Conservation (phyloP, 2,329 filamentous ascomycete species). For the Nectriaceae sp. region DNA sequence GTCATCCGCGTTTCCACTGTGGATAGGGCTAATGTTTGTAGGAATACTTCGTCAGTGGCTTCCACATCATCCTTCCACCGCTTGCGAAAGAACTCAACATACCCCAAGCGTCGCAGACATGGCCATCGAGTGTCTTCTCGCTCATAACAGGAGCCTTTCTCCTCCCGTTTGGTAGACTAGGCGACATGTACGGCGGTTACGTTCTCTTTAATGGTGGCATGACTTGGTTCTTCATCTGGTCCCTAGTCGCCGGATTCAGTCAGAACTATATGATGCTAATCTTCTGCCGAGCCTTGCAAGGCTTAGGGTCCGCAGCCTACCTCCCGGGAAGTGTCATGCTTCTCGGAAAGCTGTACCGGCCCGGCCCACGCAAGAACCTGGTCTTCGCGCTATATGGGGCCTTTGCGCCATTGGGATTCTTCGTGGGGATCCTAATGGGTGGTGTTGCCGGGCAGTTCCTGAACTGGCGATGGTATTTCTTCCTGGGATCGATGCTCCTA, state of each 20-base stretch:
- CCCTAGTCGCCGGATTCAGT: constrained; percentile 70
- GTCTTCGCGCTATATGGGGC: constrained; percentile 62
- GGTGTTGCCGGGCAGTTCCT: constrained; percentile 62
- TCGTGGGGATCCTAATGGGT: constrained; percentile 66
- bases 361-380: constrained; percentile 71
- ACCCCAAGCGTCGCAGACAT: constrained; percentile 60
- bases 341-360: constrained; percentile 67
- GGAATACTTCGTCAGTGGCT: constrained; percentile 31
- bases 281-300: constrained; percentile 72
- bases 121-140: constrained; percentile 65
- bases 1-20: too few species aligned
- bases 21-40: constrained; percentile 2
- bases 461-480: constrained; percentile 71
- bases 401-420: constrained; percentile 60
- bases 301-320: constrained; percentile 72
- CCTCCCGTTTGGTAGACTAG: constrained; percentile 62
- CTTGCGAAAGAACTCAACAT: constrained; percentile 64
- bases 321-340: constrained; percentile 72
- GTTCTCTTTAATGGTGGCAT: constrained; percentile 61
- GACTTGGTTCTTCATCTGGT: constrained; percentile 69
- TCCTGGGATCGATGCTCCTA: constrained; percentile 52
- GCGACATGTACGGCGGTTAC: constrained; percentile 65
- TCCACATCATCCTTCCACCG: constrained; percentile 60
- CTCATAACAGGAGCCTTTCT: constrained; percentile 58
- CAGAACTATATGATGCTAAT: constrained; percentile 70